Conservation (phyloP, 1,284 basidiomycete species). For the Meira miltonrushii region DNA sequence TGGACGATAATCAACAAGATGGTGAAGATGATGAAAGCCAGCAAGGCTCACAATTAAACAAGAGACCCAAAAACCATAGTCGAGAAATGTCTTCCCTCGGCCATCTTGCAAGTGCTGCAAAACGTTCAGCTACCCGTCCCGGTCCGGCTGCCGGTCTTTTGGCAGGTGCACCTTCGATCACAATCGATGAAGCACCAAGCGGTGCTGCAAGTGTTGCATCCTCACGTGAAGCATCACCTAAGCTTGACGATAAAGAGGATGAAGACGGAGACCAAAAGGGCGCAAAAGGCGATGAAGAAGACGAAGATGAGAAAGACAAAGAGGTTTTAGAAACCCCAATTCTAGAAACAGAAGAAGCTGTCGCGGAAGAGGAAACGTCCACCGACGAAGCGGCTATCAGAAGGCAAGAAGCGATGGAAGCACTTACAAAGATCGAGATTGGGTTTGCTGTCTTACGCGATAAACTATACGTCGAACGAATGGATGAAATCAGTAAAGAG, state of each 20-base stretch:
- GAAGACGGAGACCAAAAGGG: constrained; percentile 8
- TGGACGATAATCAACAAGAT: constrained; percentile 9
- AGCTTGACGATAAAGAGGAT: constrained; percentile 9
- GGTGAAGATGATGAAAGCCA: constrained; percentile 9
- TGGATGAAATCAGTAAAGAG: constrained; percentile 59
- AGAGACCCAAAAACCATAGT: background rate
- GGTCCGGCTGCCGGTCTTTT: background rate
- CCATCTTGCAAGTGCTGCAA: constrained; percentile 1
- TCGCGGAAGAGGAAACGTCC: constrained; percentile 12
- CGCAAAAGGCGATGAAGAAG: constrained; percentile 6
- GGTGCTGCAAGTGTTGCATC: background rate
- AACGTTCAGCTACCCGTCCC: background rate
- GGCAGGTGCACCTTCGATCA: constrained; percentile 11
- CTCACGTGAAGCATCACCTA: constrained; percentile 2
- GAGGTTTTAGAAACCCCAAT: constrained; percentile 3
- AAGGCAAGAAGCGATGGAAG: constrained; percentile 57
- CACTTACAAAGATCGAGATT: constrained; percentile 59
- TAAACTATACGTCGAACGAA: constrained; percentile 58
- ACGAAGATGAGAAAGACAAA: constrained; percentile 2
- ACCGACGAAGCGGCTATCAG: constrained; percentile 49
- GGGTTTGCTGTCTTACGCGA: constrained; percentile 59
- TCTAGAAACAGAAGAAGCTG: constrained; percentile 9
- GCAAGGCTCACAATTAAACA: background rate
- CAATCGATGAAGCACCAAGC: constrained; percentile 1
- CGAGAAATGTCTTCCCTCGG: constrained; percentile 4